phyloP scores from a whole-genome alignment of 2,329 filamentous ascomycete genomes.

The Aspergillus aculeatinus region DNA sequence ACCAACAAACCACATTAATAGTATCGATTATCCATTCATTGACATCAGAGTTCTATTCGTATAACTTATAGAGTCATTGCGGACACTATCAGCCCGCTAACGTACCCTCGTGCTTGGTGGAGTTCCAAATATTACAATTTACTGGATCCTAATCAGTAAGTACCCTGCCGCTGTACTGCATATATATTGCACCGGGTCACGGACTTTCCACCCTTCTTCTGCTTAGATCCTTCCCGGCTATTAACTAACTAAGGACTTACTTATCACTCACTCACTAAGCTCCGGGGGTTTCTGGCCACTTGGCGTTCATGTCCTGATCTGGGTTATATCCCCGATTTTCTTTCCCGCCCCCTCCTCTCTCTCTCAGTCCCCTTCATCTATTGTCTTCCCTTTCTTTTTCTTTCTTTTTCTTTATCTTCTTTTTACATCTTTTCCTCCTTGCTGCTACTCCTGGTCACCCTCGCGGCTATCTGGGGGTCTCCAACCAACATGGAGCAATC shows the following conservation, averaged over 20 bases:
- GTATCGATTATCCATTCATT: too few species aligned
- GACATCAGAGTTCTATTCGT: too few species aligned
- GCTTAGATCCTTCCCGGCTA: constrained; percentile 21
- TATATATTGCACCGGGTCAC: not conserved
- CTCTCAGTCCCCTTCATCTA: constrained; percentile 14
- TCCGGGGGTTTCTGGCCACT: constrained; percentile 23
- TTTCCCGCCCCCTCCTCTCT: constrained; percentile 14
- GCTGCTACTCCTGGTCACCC: constrained; percentile 5
- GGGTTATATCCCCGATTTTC: constrained; percentile 10
- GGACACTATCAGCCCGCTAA: not conserved
- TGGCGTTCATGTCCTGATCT: constrained; percentile 27
- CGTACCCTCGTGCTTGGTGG: not conserved
- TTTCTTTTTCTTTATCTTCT: constrained; percentile 14
- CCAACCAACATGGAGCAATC: constrained; percentile 52
- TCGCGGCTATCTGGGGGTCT: constrained; percentile 10
- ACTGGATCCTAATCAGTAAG: constrained; percentile 4
- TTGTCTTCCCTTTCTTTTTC: constrained; percentile 15
- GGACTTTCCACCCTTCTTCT: constrained; percentile 12
- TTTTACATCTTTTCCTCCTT: constrained; percentile 10
- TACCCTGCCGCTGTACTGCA: constrained; percentile 9
- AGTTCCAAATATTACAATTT: not conserved
- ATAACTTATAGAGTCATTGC: too few species aligned
- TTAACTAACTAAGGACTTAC: not conserved
- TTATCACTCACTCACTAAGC: constrained; percentile 11
- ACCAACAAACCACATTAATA: too few species aligned